Conservation (phyloP, 257 asterid species). For the Oldenlandia corymbosa region DNA sequence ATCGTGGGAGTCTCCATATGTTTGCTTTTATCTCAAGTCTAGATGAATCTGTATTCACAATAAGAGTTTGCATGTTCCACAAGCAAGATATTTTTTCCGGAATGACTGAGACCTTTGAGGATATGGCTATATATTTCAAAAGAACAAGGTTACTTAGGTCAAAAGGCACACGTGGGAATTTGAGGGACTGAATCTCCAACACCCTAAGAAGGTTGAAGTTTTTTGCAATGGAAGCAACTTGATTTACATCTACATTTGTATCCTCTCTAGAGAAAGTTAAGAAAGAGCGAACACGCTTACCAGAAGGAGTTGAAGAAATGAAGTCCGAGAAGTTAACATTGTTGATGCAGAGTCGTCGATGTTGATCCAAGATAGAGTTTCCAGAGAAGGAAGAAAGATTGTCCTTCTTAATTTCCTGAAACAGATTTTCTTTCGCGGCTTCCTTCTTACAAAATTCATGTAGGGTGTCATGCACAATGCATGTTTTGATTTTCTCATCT, state of each 20-base stretch:
- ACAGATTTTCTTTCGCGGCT: background rate
- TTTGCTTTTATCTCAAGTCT: slow-evolving; percentile 3
- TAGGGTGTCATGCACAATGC: slow-evolving; percentile 17
- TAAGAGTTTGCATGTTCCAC: slow-evolving; percentile 23
- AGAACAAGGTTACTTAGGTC: background rate
- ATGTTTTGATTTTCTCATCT: slow-evolving; percentile 14
- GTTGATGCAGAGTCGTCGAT: slow-evolving; percentile 8
- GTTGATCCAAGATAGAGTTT: background rate
- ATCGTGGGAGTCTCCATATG: slow-evolving; percentile 8
- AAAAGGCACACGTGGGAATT: slow-evolving; percentile 1
- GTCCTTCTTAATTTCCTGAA: slow-evolving; percentile 13
- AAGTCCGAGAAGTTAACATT: background rate
- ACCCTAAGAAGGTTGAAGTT: slow-evolving; percentile 33
- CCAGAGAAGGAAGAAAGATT: background rate
- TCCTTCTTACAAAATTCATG: slow-evolving; percentile 18
- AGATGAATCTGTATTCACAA: slow-evolving; percentile 3
- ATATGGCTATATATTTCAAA: slow-evolving; percentile 13
- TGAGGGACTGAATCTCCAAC: slow-evolving; percentile 26
- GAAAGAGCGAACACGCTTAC: slow-evolving; percentile 11
- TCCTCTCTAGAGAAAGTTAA: slow-evolving; percentile 11
- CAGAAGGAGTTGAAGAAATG: background rate
- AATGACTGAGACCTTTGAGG: slow-evolving; percentile 7
- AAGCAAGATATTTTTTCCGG: slow-evolving; percentile 11
- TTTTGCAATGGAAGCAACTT: slow-evolving; percentile 11
- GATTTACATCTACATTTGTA: background rate